Conservation (phyloP, 148 eudicot genomes). For the Amaranthus palmeri region DNA sequence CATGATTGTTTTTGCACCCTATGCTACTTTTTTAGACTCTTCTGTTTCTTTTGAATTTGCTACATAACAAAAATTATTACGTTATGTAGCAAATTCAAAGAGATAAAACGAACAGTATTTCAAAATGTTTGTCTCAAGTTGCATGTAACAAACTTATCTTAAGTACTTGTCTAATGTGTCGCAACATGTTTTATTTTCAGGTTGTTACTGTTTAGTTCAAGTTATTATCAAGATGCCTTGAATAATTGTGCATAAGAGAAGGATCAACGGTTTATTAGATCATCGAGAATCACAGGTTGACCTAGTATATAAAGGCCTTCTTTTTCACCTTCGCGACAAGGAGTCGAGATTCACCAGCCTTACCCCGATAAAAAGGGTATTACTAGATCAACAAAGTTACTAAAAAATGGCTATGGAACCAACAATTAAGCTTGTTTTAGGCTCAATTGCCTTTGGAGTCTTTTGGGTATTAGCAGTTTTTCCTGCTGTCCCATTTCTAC, state of each 20-base stretch:
- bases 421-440: constrained; percentile 60
- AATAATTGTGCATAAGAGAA: constrained; percentile 7
- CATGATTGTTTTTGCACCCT: too few species aligned
- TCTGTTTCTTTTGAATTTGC: too few species aligned
- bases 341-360: too few species aligned
- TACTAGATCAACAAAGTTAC: neutral
- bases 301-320: too few species aligned
- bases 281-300: too few species aligned
- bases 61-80: too few species aligned
- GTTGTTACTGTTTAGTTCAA: constrained; percentile 9
- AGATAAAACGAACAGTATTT: too few species aligned
- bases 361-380: too few species aligned
- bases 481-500: constrained; percentile 74
- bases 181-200: neutral
- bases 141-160: neutral
- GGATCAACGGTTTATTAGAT: neutral
- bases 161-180: neutral
- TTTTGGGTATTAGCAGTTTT: constrained; percentile 92
- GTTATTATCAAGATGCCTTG: neutral
- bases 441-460: constrained; percentile 64
- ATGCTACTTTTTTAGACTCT: too few species aligned
- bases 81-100: too few species aligned
- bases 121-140: too few species aligned
- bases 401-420: constrained; percentile 59
- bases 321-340: too few species aligned